Conservation (phyloP, 805 yeast species). For the Isabelozyma pseudorhagii region DNA sequence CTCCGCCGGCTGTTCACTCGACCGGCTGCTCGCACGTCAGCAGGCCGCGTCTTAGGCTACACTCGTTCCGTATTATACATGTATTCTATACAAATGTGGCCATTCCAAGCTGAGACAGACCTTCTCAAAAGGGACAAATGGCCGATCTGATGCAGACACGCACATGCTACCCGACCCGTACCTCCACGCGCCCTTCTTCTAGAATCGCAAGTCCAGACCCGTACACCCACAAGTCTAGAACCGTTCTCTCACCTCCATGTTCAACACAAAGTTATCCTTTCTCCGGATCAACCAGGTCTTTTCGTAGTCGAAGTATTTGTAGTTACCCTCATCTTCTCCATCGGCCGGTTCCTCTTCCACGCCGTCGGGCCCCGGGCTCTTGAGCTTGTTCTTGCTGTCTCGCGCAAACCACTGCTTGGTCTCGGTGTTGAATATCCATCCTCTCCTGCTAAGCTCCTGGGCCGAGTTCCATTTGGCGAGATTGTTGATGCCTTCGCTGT, state of each 20-base stretch:
- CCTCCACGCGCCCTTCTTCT: not conserved
- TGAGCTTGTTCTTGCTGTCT: conserved; percentile 49
- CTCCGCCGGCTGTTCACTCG: too few relatives aligned
- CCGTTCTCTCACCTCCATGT: conserved; percentile 26
- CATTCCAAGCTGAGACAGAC: not conserved
- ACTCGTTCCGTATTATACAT: not conserved
- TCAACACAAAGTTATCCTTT: conserved; percentile 37
- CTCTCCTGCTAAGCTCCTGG: conserved; percentile 69
- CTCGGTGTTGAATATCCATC: conserved; percentile 77
- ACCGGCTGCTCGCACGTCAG: too few relatives aligned
- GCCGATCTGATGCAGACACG: not conserved
- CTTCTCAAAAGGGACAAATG: not conserved
- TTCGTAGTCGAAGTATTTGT: conserved; percentile 86
- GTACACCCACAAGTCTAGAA: conserved; percentile 2
- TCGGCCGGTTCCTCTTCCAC: conserved; percentile 3
- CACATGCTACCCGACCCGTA: not conserved
- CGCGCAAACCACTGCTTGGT: conserved; percentile 79
- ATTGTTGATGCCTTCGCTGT: conserved; percentile 44
- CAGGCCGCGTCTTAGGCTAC: not conserved
- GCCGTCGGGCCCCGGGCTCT: conserved; percentile 6
- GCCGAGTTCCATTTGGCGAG: conserved; percentile 58
- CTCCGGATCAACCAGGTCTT: conserved; percentile 49
- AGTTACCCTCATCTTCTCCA: conserved; percentile 23
- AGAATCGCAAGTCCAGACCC: not conserved
- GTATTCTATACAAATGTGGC: not conserved